Conservation (phyloP, 805 yeast species). For the Jamesozyma jinghongensis region DNA sequence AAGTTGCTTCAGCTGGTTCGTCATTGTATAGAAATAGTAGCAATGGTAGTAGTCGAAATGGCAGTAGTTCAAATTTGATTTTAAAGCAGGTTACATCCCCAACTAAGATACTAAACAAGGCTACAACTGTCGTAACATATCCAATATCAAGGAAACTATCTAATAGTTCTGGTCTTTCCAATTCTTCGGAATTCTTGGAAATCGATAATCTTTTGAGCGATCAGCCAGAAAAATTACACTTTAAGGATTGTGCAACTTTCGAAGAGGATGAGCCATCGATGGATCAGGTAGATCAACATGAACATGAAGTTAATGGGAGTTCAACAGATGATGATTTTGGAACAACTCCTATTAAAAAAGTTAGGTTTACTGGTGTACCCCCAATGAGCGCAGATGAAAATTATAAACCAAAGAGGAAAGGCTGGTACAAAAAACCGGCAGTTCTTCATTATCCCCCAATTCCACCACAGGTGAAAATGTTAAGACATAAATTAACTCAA, state of each 20-base stretch:
- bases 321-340: not conserved
- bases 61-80: not conserved
- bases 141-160: no score
- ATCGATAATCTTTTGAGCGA: not conserved
- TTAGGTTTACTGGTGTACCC: conserved; percentile 30
- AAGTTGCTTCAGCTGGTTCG: not conserved
- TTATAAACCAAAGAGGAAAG: conserved; percentile 26
- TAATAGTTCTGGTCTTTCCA: no score
- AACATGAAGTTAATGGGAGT: not conserved
- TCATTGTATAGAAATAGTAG: not conserved
- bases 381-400: conserved; percentile 27
- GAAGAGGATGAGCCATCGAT: not conserved
- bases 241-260: not conserved
- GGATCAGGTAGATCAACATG: no score
- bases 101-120: not conserved
- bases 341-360: conserved; percentile 17
- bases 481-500: conserved; percentile 17
- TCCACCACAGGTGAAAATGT: conserved; percentile 14
- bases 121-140: no score
- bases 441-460: conserved; percentile 29
- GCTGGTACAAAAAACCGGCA: conserved; percentile 32
- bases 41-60: not conserved
- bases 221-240: conserved; percentile 1
- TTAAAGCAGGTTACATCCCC: not conserved
- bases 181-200: no score